Evolutionary conservation across 352 stramenopile genomes (phyloP).

Genomic region (Peronospora belbahrii): DNA sequence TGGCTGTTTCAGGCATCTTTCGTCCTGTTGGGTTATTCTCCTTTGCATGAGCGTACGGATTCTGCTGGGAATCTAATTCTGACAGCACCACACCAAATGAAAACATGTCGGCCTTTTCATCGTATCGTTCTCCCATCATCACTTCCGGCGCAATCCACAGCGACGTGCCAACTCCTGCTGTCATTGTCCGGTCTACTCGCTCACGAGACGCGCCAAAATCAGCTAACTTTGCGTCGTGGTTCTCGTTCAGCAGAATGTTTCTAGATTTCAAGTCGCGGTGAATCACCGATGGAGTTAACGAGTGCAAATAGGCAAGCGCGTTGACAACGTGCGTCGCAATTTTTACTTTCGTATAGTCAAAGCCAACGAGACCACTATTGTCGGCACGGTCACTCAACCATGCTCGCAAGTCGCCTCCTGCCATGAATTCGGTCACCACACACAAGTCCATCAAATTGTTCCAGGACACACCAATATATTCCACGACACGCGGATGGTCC

Average conservation of each 20-base stretch:
- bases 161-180: slow-evolving; percentile 34
- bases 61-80: slow-evolving; percentile 36
- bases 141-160: slow-evolving; percentile 40
- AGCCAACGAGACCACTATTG: slow-evolving; percentile 17
- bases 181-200: slow-evolving; percentile 33
- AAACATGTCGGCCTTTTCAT: slow-evolving; percentile 43
- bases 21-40: slow-evolving; percentile 26
- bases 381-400: slow-evolving; percentile 31
- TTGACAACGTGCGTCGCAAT: slow-evolving; percentile 34
- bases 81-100: slow-evolving; percentile 41
- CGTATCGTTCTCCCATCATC: slow-evolving; percentile 37
- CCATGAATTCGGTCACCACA: slow-evolving; percentile 57
- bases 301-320: slow-evolving; percentile 42
- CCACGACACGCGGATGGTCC: slow-evolving; percentile 37
- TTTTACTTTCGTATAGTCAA: slow-evolving; percentile 33
- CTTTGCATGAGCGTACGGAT: slow-evolving; percentile 31
- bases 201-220: slow-evolving; percentile 42
- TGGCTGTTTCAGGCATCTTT: slow-evolving; percentile 37
- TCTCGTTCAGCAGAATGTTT: slow-evolving; percentile 36
- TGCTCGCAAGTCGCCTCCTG: slow-evolving; percentile 41
- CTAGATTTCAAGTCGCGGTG: slow-evolving; percentile 47
- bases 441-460: slow-evolving; percentile 47
- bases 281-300: slow-evolving; percentile 28
- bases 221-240: slow-evolving; percentile 34
- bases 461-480: slow-evolving; percentile 55